Percentiles rank a stretch among this genome's conserved stretches.
phyloP scores from a whole-genome alignment of 768 basidiomycete species.

The Mycena floridula region DNA sequence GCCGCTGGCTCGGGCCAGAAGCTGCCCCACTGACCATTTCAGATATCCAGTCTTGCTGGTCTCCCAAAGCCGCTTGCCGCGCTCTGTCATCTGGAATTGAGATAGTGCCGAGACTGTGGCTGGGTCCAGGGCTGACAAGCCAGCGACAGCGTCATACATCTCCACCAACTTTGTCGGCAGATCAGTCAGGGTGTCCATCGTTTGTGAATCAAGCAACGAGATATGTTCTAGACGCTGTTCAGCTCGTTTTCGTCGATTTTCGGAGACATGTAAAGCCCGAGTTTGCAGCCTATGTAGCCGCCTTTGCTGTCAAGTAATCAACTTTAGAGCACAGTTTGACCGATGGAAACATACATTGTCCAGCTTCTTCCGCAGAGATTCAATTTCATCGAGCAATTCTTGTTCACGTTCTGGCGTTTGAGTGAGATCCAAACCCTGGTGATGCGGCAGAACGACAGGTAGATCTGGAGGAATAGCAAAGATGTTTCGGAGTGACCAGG shows the following conservation, averaged over 20 bases:
- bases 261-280: slow-evolving; percentile 44
- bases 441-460: slow-evolving; percentile 71
- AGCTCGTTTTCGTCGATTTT: slow-evolving; percentile 39
- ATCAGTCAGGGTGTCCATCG: slow-evolving; percentile 31
- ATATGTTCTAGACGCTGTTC: slow-evolving; percentile 36
- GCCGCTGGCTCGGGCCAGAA: slow-evolving; percentile 30
- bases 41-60: slow-evolving; percentile 67
- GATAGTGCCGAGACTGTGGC: slow-evolving; percentile 30
- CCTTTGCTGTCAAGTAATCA: slow-evolving; percentile 45
- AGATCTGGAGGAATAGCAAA: slow-evolving; percentile 70
- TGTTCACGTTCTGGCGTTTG: slow-evolving; percentile 50
- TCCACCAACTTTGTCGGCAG: slow-evolving; percentile 34
- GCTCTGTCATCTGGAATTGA: slow-evolving; percentile 35
- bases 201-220: slow-evolving; percentile 33
- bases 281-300: slow-evolving; percentile 50
- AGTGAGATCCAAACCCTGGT: slow-evolving; percentile 63
- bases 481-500: slow-evolving; percentile 84
- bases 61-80: slow-evolving; percentile 76
- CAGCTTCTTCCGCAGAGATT: slow-evolving; percentile 57
- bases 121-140: slow-evolving; percentile 40
- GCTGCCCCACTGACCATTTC: slow-evolving; percentile 65
- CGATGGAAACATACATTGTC: slow-evolving; percentile 72
- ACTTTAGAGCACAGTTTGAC: slow-evolving; percentile 1
- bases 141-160: slow-evolving; percentile 42
- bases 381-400: slow-evolving; percentile 61